Percentiles rank a stretch among this genome's conserved stretches.
Evolutionary conservation across 1,284 basidiomycete species (phyloP).

Genomic region (Cutaneotrichosporon curvatum): DNA sequence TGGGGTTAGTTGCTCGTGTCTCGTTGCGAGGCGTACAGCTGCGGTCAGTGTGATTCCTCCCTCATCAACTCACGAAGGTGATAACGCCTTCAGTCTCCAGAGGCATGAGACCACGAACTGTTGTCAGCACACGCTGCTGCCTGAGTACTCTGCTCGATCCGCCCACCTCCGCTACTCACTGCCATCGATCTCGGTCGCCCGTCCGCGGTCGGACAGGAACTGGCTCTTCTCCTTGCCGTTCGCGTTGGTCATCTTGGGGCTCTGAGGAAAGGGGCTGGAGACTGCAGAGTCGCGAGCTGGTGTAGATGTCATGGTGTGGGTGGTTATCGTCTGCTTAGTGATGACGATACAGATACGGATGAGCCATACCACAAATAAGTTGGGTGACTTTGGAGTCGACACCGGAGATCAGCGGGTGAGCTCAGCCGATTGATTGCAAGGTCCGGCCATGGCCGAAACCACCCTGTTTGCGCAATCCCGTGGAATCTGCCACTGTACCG

Average conservation of each 20-base stretch:
- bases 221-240: constrained; percentile 2
- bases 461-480: too few species aligned
- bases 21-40: constrained; percentile 5
- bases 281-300: constrained; percentile 12
- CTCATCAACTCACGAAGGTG: constrained; percentile 57
- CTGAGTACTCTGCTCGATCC: background rate
- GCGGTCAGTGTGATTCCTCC: background rate
- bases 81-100: constrained; percentile 76
- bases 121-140: constrained; percentile 3
- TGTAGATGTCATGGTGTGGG: background rate
- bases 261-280: constrained; percentile 13
- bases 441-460: too few species aligned
- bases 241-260: constrained; percentile 1
- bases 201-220: constrained; percentile 25
- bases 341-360: background rate
- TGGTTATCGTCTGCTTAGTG: too few species aligned
- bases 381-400: too few species aligned
- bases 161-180: constrained; percentile 20
- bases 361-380: too few species aligned
- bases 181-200: constrained; percentile 27
- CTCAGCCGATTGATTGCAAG: too few species aligned
- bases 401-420: too few species aligned
- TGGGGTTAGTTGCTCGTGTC: constrained; percentile 7
- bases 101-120: constrained; percentile 60
- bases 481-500: too few species aligned